Percentiles rank a stretch among this genome's conserved stretches.
phyloP scores from a whole-genome alignment of 2,329 filamentous ascomycete species.

The Colletotrichum sp. region DNA sequence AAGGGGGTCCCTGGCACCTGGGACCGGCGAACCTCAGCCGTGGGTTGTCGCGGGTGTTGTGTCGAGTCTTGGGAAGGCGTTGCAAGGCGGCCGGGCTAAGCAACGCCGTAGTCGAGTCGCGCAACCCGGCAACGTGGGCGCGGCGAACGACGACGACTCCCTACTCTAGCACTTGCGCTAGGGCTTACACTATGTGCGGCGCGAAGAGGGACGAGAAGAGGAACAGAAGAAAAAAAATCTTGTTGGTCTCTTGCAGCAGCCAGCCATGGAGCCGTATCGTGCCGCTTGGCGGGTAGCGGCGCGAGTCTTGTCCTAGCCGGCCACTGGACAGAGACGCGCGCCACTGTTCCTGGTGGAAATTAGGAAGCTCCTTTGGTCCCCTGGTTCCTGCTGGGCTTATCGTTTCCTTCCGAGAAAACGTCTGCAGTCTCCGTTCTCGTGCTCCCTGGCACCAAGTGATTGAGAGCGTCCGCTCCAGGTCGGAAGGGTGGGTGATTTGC shows the following conservation, averaged over 20 bases:
- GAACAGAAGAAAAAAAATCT: not conserved
- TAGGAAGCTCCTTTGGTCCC: constrained; percentile 4
- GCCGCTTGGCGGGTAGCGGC: constrained; percentile 13
- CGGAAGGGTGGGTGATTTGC: not conserved
- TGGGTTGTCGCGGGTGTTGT: not conserved
- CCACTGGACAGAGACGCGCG: constrained; percentile 6
- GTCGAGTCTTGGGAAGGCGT: not conserved
- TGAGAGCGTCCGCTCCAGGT: not conserved
- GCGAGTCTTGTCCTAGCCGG: not conserved
- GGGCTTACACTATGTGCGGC: constrained; percentile 1
- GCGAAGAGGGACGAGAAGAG: not conserved
- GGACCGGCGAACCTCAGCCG: not conserved
- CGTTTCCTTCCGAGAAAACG: not conserved
- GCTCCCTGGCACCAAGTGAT: not conserved
- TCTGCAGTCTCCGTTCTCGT: not conserved
- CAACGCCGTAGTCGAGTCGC: not conserved
- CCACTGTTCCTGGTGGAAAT: constrained; percentile 21
- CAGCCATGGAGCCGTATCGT: not conserved
- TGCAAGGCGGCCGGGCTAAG: not conserved
- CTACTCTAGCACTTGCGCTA: constrained; percentile 9
- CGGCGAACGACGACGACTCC: not conserved
- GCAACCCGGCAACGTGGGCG: constrained; percentile 17
- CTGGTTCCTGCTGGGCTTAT: not conserved
- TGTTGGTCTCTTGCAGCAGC: not conserved
- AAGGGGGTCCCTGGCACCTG: not conserved